phyloP scores from a whole-genome alignment of 164 flowering plant species.

The Amborella trichopoda region DNA sequence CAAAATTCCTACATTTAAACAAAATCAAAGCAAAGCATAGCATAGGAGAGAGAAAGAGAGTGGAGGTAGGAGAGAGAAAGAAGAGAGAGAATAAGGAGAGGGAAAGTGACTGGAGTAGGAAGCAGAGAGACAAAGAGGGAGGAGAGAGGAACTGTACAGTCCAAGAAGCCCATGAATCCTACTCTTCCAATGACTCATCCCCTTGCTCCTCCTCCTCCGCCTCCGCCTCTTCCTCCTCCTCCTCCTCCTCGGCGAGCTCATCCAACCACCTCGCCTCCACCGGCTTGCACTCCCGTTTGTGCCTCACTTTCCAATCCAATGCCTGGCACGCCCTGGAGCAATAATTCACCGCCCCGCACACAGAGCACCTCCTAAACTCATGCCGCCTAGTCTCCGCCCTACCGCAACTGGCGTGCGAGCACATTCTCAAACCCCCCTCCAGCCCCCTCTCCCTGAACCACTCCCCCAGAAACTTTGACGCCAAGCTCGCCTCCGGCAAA shows the following conservation, averaged over 20 bases:
- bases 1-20: no score
- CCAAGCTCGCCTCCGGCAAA: conserved; percentile 67
- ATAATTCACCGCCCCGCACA: conserved; percentile 79
- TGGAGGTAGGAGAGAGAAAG: no score
- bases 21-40: no score
- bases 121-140: no score
- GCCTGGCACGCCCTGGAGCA: conserved; percentile 98
- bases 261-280: conserved; percentile 27
- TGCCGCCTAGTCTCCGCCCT: conserved; percentile 76
- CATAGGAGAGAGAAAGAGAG: no score
- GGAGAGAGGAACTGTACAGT: no score
- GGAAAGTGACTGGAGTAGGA: no score
- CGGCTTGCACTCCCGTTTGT: conserved; percentile 62
- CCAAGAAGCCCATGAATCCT: conserved; percentile 1
- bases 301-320: conserved; percentile 83
- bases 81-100: no score
- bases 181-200: conserved; percentile 9
- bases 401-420: conserved; percentile 78
- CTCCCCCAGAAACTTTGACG: conserved; percentile 55
- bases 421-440: conserved; percentile 53
- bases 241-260: conserved; percentile 13
- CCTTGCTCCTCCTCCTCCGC: conserved; percentile 13
- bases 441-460: conserved; percentile 45
- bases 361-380: conserved; percentile 87
- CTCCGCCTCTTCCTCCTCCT: conserved; percentile 2